Percentiles rank a stretch among this genome's conserved stretches.
These are phyloP conservation scores for Neurospora sp. DNA, from an alignment of 495 filamentous ascomycete genomes.

Conservation along the genomic window DNA sequence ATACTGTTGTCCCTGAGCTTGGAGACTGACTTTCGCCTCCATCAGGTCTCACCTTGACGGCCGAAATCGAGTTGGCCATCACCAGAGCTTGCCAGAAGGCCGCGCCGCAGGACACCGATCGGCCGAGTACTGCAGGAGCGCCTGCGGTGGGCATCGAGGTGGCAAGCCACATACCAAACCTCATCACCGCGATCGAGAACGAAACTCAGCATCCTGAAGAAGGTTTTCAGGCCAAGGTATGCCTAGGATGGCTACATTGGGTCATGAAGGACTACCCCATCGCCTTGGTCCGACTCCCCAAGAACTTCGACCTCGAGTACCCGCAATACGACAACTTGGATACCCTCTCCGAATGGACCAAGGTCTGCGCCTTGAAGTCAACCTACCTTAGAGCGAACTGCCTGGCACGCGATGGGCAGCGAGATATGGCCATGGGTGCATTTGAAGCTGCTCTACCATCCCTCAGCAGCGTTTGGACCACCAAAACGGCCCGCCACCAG, in stretches of 20 bases:
- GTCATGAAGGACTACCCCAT: slow-evolving; percentile 54
- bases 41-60: slow-evolving; percentile 65
- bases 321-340: slow-evolving; percentile 37
- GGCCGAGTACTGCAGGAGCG: slow-evolving; percentile 19
- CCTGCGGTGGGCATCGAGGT: slow-evolving; percentile 24
- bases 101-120: slow-evolving; percentile 29
- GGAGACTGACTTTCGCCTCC: not conserved
- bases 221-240: slow-evolving; percentile 67
- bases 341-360: slow-evolving; percentile 57
- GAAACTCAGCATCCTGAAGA: slow-evolving; percentile 53
- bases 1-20: slow-evolving; percentile 1
- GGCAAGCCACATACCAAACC: slow-evolving; percentile 47
- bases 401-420: slow-evolving; percentile 45
- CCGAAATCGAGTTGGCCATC: slow-evolving; percentile 59
- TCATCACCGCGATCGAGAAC: slow-evolving; percentile 57
- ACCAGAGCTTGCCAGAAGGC: slow-evolving; percentile 38
- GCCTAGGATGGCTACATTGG: slow-evolving; percentile 76
- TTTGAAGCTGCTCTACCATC: slow-evolving; percentile 54
- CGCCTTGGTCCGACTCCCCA: slow-evolving; percentile 53
- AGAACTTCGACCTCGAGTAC: slow-evolving; percentile 44
- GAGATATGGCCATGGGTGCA: slow-evolving; percentile 48
- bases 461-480: slow-evolving; percentile 37
- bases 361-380: slow-evolving; percentile 68
- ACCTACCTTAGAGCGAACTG: slow-evolving; percentile 65
- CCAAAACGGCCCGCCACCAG: slow-evolving; percentile 42